Percentiles rank a stretch among this genome's conserved stretches.
These are phyloP conservation scores for Lentinula edodes DNA, from an alignment of 768 basidiomycete genomes.

Conservation along the genomic window DNA sequence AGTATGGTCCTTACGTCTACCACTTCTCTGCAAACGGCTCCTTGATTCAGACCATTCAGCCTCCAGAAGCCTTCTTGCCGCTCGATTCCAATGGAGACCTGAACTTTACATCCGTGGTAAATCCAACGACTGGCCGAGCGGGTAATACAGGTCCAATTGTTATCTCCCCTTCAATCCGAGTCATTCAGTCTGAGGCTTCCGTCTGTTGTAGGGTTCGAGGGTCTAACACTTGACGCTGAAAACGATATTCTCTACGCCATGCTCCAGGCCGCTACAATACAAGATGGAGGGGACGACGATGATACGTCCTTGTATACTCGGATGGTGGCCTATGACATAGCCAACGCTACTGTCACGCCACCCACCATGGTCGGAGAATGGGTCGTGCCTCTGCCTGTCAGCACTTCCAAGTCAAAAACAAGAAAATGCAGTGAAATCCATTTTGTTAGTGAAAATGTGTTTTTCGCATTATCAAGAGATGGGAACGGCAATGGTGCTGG, in stretches of 20 bases:
- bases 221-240: conserved; percentile 44
- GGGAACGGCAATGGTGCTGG: conserved; percentile 51
- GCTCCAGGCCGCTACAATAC: conserved; percentile 57
- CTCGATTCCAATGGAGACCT: conserved; percentile 33
- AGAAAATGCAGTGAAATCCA: conserved; percentile 51
- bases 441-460: conserved; percentile 46
- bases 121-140: conserved; percentile 47
- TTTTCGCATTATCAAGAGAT: conserved; percentile 56
- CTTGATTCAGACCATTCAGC: conserved; percentile 52
- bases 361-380: conserved; percentile 49
- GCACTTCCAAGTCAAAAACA: conserved; percentile 42
- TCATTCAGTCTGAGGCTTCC: background rate
- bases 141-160: conserved; percentile 44
- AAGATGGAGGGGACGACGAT: conserved; percentile 52
- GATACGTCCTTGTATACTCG: conserved; percentile 47
- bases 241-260: conserved; percentile 52
- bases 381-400: conserved; percentile 53
- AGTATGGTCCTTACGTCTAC: conserved; percentile 67
- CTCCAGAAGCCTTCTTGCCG: conserved; percentile 54
- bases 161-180: background rate
- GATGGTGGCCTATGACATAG: conserved; percentile 50
- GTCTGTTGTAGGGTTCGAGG: conserved; percentile 45
- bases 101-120: conserved; percentile 44
- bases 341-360: conserved; percentile 18
- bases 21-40: conserved; percentile 39